Evolutionary conservation across 768 basidiomycete species (phyloP), one percentile per base, ranked within the genome.

Genomic region (Hirschioporus abietinus): DNA sequence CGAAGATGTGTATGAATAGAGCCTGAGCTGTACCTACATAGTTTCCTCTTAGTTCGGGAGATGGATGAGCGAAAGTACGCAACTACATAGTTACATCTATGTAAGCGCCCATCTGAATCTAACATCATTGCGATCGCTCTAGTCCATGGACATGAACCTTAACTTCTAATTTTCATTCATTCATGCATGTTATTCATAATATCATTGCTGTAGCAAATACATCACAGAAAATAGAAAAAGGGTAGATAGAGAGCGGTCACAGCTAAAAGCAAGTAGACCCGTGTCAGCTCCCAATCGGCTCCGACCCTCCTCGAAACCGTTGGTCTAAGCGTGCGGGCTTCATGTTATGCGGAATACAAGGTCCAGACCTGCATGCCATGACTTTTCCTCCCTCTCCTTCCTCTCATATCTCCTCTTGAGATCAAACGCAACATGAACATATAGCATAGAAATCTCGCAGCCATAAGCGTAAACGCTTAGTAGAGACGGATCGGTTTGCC

Each of bases 321-420:
- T 95, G 93, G 93, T 95, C 83, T 83, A 95, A 95, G 93, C 93
- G 93, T 95, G 93, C 94, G 93, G 89, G 90, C 93, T 93, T 90
- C 88, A 83, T 94, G 87, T 91, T 87, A 77, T 94, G 93, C 92
- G 90, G 84, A 69, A 78, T 73, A 70, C 67, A 65, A 63, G 69
- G 61, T 71, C 72, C 72, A 68, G 70, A 68, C 71, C 70, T 68
- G 68, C 71, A 66, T 66, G 66, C 62, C 67, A 68, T 64, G 68
- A 27, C 59, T 63, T 59, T 60, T 62, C 64, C 70, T 69, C 66
- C 68, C 68, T 65, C 63, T 65, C 63, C 65, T 67, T 67, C 64
- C 63, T 42, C 65, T 58, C 42, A 63, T 35, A 58, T 64, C 12
- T 52, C 64, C 64, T 25, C 23, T 70, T 24, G 34, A 34, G 20